Evolutionary conservation across 148 eudicot genomes (phyloP).

Genomic region (Camellia lanceoleosa): DNA sequence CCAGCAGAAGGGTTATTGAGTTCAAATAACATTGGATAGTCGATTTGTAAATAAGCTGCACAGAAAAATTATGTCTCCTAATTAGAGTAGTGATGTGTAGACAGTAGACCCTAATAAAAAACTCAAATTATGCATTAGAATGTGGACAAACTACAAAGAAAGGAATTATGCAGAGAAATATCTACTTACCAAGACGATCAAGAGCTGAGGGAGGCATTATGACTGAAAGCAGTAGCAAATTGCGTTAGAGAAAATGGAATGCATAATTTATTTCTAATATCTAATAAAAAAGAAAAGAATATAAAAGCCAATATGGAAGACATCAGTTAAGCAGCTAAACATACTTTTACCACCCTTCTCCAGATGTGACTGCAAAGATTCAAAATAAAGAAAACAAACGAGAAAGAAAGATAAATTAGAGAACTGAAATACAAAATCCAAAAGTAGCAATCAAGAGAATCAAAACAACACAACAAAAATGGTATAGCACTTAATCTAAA

Average conservation of each 20-base stretch:
- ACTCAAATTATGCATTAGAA: background rate
- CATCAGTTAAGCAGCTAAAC: background rate
- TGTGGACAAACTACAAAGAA: background rate
- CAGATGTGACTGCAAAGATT: conserved; percentile 20
- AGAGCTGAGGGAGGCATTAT: conserved; percentile 35
- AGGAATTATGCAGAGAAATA: background rate
- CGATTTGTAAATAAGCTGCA: conserved; percentile 24
- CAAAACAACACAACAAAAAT: background rate
- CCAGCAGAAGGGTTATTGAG: conserved; percentile 14
- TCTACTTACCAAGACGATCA: conserved; percentile 24
- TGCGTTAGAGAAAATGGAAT: background rate
- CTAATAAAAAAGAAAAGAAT: no score
- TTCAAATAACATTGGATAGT: conserved; percentile 28
- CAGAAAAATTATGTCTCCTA: background rate
- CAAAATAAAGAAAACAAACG: background rate
- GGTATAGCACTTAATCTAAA: background rate
- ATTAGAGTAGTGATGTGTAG: background rate
- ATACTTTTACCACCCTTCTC: conserved; percentile 26
- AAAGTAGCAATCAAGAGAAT: background rate
- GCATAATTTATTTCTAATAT: background rate
- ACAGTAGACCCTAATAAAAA: background rate
- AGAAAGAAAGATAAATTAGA: background rate
- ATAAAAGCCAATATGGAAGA: background rate
- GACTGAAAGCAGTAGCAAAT: conserved; percentile 16
- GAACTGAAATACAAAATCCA: background rate